phyloP scores from a whole-genome alignment of 768 basidiomycete genomes.

The Mycena sanguinolenta region DNA sequence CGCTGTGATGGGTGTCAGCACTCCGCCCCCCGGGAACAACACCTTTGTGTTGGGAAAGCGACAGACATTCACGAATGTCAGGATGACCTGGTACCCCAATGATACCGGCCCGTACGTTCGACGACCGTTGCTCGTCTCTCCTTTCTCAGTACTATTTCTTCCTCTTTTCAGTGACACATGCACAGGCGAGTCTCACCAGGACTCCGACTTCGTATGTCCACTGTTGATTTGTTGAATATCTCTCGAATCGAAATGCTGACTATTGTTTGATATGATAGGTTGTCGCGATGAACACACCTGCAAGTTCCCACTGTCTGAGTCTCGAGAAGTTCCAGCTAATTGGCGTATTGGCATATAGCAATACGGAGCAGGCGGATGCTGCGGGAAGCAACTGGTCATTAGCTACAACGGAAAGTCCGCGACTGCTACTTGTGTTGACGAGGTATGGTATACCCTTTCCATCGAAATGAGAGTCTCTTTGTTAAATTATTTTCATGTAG shows the following conservation, averaged over 20 bases:
- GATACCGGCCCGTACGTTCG: conserved; percentile 28
- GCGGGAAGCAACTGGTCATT: conserved; percentile 26
- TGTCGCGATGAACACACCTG: conserved; percentile 32
- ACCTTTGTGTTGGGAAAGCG: conserved; percentile 12
- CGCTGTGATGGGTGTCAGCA: too few species aligned
- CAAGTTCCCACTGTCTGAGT: not conserved
- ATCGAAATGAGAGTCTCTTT: too few species aligned
- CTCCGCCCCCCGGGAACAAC: too few species aligned
- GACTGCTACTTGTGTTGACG: conserved; percentile 33
- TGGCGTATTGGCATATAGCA: conserved; percentile 15
- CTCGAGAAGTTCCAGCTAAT: too few species aligned
- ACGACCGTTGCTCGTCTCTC: too few species aligned
- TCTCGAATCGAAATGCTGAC: too few species aligned
- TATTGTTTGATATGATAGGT: not conserved
- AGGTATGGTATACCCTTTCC: conserved; percentile 12
- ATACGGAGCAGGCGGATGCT: conserved; percentile 30
- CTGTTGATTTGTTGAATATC: too few species aligned
- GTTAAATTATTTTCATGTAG: not conserved
- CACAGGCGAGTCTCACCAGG: conserved; percentile 29
- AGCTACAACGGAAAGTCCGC: conserved; percentile 28
- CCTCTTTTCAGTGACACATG: conserved; percentile 26
- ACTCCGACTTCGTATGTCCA: conserved; percentile 26
- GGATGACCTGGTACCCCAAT: conserved; percentile 32
- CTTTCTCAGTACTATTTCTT: not conserved
- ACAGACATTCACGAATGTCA: not conserved